Evolutionary conservation across 257 asterid species (phyloP), one percentile per base, ranked within the genome.

Genomic region (Vinca minor): DNA sequence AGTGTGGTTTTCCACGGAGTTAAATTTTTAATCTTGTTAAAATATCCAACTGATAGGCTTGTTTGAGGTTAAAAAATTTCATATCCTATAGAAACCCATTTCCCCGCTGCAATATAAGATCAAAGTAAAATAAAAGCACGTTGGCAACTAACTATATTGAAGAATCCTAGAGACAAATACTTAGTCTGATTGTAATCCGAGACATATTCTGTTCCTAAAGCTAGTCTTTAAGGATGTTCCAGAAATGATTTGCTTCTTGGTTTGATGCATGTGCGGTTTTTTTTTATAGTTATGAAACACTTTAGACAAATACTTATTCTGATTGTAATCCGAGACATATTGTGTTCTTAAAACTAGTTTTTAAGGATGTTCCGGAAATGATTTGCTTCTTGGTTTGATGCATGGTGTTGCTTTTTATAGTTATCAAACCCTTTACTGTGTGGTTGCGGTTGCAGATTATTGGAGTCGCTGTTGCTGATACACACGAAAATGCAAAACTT

Each of bases 391-490:
- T n/a, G n/a, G n/a, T n/a, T n/a, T n/a, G n/a, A 54, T 14, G 15
- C 14, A 13, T 14, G 29, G 7, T 14, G 4, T 54, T n/a, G 38
- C 21, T 9, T 14, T 23, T 54, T 29, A 23, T 1, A 7, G 17
- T 11, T 52, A 38, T 38, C 44, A 5, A 8, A 62, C 25, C 26
- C 41, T 9, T 44, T 49, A 67, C 65, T 63, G 28, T 45, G 2
- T 41, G 10, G 54, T 41, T 68, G 12, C 59, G 67, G 39, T 69
- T 83, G 80, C 81, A 92, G 98, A 88, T 79, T 66, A 77, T 92
- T 64, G 98, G 96, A 63, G 97, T 92, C 56, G 95, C 84, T 55
- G 98, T 89, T 56, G 95, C 96, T 63, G 95, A 92, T 82, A 92
- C 98, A 18, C 96, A 89, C 64, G 97, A 89, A 87, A 89, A 89